Evolutionary conservation across 225 moss, liverwort and hornwort species (phyloP).

Genomic region (Straminergon stramineum): DNA sequence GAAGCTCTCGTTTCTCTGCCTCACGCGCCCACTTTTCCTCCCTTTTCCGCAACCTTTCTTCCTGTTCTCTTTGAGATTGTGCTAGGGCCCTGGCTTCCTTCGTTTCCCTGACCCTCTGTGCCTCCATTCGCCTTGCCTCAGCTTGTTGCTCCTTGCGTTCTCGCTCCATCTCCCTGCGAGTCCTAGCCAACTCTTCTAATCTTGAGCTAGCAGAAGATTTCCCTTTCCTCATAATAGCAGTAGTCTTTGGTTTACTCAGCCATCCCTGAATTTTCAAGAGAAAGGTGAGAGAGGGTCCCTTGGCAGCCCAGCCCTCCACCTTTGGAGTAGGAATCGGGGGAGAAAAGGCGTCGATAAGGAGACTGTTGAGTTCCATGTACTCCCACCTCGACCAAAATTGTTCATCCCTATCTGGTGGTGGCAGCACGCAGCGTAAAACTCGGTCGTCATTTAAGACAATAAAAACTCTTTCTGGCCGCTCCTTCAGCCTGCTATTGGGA

Average conservation of each 20-base stretch:
- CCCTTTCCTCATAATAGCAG: slow-evolving; percentile 15
- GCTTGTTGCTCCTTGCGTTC: slow-evolving; percentile 29
- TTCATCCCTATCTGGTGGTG: slow-evolving; percentile 71
- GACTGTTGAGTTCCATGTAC: slow-evolving; percentile 41
- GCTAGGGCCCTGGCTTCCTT: slow-evolving; percentile 24
- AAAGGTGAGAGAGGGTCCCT: slow-evolving; percentile 66
- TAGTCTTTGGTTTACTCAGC: slow-evolving; percentile 25
- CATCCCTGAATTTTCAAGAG: slow-evolving; percentile 48
- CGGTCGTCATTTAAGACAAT: slow-evolving; percentile 76
- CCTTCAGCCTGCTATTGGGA: slow-evolving; percentile 59
- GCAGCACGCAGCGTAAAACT: slow-evolving; percentile 77
- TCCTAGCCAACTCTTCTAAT: slow-evolving; percentile 67
- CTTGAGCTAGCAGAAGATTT: slow-evolving; percentile 38
- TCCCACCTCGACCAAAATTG: slow-evolving; percentile 77
- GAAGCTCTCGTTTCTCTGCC: slow-evolving; percentile 36
- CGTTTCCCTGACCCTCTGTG: slow-evolving; percentile 10
- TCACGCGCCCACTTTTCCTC: slow-evolving; percentile 31
- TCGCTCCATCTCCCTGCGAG: slow-evolving; percentile 47
- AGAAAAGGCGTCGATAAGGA: slow-evolving; percentile 78
- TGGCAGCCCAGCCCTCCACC: slow-evolving; percentile 76
- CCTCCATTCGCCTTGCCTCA: slow-evolving; percentile 17
- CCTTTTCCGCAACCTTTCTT: slow-evolving; percentile 18
- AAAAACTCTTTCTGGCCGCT: slow-evolving; percentile 60
- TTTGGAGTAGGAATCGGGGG: slow-evolving; percentile 61
- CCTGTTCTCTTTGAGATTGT: slow-evolving; percentile 5